These are phyloP conservation scores for Auricularia sp. DNA, from an alignment of 768 basidiomycete species.

Conservation along the genomic window DNA sequence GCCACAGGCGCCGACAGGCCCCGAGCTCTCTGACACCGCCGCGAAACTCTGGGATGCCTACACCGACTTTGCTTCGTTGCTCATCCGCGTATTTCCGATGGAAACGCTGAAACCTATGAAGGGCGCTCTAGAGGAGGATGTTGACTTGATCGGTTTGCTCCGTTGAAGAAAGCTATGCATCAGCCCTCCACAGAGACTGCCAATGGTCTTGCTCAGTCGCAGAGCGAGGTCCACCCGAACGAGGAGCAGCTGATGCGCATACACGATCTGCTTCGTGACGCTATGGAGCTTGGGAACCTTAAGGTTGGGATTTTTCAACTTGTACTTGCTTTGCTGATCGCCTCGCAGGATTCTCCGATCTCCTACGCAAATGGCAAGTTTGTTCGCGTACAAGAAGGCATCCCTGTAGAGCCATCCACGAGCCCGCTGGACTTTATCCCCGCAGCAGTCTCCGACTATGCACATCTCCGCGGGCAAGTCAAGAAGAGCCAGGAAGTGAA, in stretches of 20 bases:
- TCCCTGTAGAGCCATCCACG: background rate
- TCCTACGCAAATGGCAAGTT: constrained; percentile 11
- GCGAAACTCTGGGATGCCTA: constrained; percentile 65
- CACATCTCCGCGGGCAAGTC: constrained; percentile 17
- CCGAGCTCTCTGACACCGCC: constrained; percentile 26
- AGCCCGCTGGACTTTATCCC: background rate
- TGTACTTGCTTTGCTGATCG: background rate
- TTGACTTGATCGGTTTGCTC: constrained; percentile 84
- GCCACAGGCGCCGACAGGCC: constrained; percentile 25
- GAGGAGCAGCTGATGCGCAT: constrained; percentile 94
- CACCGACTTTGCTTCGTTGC: constrained; percentile 48
- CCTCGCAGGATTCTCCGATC: constrained; percentile 17
- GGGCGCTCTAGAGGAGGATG: constrained; percentile 76
- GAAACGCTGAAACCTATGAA: constrained; percentile 46
- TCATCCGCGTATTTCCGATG: constrained; percentile 60
- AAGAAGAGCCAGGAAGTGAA: constrained; percentile 13
- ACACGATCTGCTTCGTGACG: constrained; percentile 70
- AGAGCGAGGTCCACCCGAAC: constrained; percentile 64
- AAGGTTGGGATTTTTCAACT: background rate
- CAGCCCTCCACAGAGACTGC: constrained; percentile 18
- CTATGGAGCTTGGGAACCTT: constrained; percentile 23
- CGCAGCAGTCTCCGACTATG: constrained; percentile 2
- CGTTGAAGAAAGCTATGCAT: constrained; percentile 54
- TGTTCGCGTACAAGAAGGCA: background rate
- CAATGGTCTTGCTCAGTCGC: constrained; percentile 12